Conservation (phyloP, 192 early-diverging fungal genomes). For the Phlyctochytrium bullatum region DNA sequence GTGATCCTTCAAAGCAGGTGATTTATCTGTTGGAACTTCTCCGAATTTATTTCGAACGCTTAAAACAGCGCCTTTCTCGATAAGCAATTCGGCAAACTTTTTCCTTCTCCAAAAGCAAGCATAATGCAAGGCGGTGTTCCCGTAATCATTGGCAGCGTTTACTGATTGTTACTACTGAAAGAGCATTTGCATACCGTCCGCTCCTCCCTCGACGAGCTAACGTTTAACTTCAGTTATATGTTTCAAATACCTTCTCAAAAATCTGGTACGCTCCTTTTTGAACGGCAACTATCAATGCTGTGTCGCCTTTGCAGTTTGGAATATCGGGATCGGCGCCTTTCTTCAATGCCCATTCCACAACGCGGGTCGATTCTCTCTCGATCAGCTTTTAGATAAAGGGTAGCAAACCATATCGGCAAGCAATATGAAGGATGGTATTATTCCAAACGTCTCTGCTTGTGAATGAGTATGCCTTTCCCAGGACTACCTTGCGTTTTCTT, state of each 20-base stretch:
- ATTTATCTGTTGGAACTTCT: constrained; percentile 32
- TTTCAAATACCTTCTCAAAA: constrained; percentile 32
- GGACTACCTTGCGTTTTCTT: not conserved
- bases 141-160: constrained; percentile 55
- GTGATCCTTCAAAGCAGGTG: constrained; percentile 22
- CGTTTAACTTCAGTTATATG: constrained; percentile 11
- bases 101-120: constrained; percentile 47
- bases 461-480: not conserved
- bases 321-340: constrained; percentile 33
- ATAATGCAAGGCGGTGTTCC: constrained; percentile 60
- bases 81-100: constrained; percentile 32
- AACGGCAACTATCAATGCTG: constrained; percentile 47
- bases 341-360: constrained; percentile 38
- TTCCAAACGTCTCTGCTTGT: not conserved
- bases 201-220: too few relatives aligned
- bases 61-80: constrained; percentile 24
- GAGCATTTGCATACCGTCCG: constrained; percentile 10
- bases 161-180: constrained; percentile 27
- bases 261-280: constrained; percentile 26
- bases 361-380: not conserved
- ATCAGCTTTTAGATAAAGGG: not conserved
- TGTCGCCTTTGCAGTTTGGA: constrained; percentile 48
- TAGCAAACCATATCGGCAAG: not conserved
- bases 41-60: constrained; percentile 46
- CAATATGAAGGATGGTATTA: not conserved